Evolutionary conservation across 2,329 filamentous ascomycete genomes (phyloP).

Genomic region (Venturia nashicola): DNA sequence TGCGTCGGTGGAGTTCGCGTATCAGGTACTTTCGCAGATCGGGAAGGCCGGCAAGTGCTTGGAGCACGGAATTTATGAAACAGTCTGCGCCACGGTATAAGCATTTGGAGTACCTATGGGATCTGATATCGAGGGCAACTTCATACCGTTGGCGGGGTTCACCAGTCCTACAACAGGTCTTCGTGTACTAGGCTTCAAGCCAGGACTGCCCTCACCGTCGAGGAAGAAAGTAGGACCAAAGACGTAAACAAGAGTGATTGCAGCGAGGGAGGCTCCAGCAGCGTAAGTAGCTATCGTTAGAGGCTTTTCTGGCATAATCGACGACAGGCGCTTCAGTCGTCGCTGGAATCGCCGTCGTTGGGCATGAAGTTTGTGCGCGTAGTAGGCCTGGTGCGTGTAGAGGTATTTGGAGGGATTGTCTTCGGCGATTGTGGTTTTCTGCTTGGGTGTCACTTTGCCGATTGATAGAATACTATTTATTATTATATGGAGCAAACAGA

Average conservation of each 20-base stretch:
- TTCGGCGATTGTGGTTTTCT: not conserved
- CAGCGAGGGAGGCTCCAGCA: conserved; percentile 86
- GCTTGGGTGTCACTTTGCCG: not conserved
- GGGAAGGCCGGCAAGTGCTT: conserved; percentile 79
- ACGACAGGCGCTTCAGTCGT: conserved; percentile 11
- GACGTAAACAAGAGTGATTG: conserved; percentile 90
- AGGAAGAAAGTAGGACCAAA: conserved; percentile 96
- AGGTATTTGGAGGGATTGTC: not conserved
- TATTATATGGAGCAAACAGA: not conserved
- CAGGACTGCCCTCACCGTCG: conserved; percentile 70
- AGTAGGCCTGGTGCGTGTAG: not conserved
- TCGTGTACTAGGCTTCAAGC: conserved; percentile 9
- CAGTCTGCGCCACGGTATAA: conserved; percentile 22
- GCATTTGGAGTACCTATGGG: not conserved
- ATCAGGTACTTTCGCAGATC: conserved; percentile 88
- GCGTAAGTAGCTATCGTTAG: conserved; percentile 84
- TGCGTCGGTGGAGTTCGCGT: conserved; percentile 73
- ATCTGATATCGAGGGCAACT: not conserved
- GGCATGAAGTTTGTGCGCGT: conserved; percentile 2
- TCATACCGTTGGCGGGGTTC: conserved; percentile 69
- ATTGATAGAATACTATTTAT: no score
- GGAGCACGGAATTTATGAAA: conserved; percentile 85
- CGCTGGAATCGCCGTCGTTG: conserved; percentile 1
- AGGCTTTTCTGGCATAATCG: conserved; percentile 57
- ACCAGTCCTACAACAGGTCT: conserved; percentile 51